Base-by-base conservation (phyloP, 495 filamentous ascomycete genomes). In the Hypoxylon subgilvum region DNA sequence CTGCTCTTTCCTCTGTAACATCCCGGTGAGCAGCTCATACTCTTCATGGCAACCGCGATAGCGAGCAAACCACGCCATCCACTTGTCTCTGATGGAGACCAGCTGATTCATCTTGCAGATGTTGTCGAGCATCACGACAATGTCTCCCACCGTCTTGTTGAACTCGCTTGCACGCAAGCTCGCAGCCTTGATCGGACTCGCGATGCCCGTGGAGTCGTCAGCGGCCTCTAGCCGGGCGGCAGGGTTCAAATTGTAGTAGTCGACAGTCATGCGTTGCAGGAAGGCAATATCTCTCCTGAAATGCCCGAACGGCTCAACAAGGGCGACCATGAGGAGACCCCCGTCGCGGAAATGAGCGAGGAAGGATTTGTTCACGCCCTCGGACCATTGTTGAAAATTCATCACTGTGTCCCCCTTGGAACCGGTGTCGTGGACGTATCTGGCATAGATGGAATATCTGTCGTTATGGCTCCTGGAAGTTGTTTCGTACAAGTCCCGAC, bases 181-280 rank as follows among this genome's bases (percentile, higher is more conserved):
- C 14, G 19, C 35, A 6, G 7, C 12, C 5, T 16, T 47, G 6
- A 45, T 16, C 28, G 36, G 16, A 2, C 35, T n/a, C n/a, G n/a
- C n/a, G n/a, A n/a, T n/a, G n/a, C n/a, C n/a, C n/a, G n/a, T n/a
- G n/a, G n/a, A n/a, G n/a, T n/a, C n/a, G n/a, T n/a, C n/a, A 30
- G 49, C 45, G 40, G 40, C 6, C 7, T 3, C 1, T 2, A 1
- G 1, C 14, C 36, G 46, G 10, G 34, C 12, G 16, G 22, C 19
- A 9, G 42, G 32, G 4, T 40, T 22, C 7, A 49, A 1, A 14
- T 23, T 43, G 13, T 61, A 44, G 31, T 17, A 57, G 4, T 52
- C 48, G 10, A 65, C 53, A 2, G 62, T 17, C 42, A 67, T 23
- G 6, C 46, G 46, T 30, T 69, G 50, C 17, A 62, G 0, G 8